Conservation (phyloP, 495 filamentous ascomycete species). For the Aspergillus cavernicola region DNA sequence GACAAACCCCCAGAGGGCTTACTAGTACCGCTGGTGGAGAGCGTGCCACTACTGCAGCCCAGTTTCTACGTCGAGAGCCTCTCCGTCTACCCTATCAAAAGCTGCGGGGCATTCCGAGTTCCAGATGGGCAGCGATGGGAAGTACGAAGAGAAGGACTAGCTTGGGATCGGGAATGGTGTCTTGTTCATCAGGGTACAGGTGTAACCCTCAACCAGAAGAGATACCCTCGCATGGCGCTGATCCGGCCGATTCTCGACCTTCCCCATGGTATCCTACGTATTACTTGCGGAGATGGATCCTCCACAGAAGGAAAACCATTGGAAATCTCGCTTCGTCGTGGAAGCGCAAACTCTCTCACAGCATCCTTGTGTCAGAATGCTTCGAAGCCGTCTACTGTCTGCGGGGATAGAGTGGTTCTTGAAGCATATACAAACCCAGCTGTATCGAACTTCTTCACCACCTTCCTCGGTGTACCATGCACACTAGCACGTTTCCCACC, state of each 20-base stretch:
- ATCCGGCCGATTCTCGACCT: constrained; percentile 70
- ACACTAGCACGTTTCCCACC: constrained; percentile 76
- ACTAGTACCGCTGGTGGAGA: constrained; percentile 18
- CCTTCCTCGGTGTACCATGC: constrained; percentile 69
- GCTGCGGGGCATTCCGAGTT: constrained; percentile 74
- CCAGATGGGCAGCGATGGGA: constrained; percentile 65
- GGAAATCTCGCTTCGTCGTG: constrained; percentile 59
- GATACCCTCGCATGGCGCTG: constrained; percentile 77
- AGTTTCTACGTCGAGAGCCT: constrained; percentile 57
- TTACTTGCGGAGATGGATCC: constrained; percentile 32
- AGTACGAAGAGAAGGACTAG: constrained; percentile 70
- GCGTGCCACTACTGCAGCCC: constrained; percentile 17
- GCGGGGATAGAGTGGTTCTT: constrained; percentile 68
- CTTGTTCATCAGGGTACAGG: constrained; percentile 79
- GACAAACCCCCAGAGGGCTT: constrained; percentile 38
- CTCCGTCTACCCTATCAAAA: constrained; percentile 81
- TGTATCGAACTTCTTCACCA: constrained; percentile 71
- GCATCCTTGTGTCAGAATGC: constrained; percentile 32
- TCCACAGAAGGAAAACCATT: constrained; percentile 22
- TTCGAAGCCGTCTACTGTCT: constrained; percentile 59
- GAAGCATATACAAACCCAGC: constrained; percentile 61
- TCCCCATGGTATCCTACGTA: constrained; percentile 49
- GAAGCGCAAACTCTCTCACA: constrained; percentile 51
- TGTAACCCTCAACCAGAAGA: constrained; percentile 75
- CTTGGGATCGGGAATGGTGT: constrained; percentile 95